Evolutionary conservation across 108 stramenopile genomes (phyloP), one percentile per base, ranked within the genome.

Genomic region (Epipyxis sp.): DNA sequence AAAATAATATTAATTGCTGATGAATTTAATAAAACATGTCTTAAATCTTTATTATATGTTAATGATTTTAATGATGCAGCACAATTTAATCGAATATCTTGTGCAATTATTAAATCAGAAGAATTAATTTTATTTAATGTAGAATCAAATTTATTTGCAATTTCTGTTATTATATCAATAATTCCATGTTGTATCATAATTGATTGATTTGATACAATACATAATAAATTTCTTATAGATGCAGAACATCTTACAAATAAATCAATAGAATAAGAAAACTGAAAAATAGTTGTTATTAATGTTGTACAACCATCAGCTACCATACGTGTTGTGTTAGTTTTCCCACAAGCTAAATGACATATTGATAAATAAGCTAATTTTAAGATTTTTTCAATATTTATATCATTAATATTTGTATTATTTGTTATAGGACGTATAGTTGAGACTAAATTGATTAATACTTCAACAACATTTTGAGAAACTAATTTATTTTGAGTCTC

Each of bases 341-440:
- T 74, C 3, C 71, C 71, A 74, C 13, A 35, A 6, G 71, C 71
- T 42, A 74, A 74, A 74, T 74, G 71, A 57, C 71, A 74, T 6
- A 74, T 37, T 3, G 71, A 13, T 6, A 13, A 13, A 74, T 43
- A 43, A 6, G 32, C 29, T 37, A 74, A 74, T 32, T 29, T 46
- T 10, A 10, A 6, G 25, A 57, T 74, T 32, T 74, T 57, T 37
- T 74, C 25, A n/a, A n/a, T n/a, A n/a, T n/a, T n/a, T n/a, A n/a
- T n/a, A n/a, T n/a, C n/a, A n/a, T n/a, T n/a, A n/a, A n/a, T n/a
- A n/a, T n/a, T n/a, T 30, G 40, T 42, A 10, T 74, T 57, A 10
- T 74, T 6, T 37, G 71, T 37, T 57, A 30, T 42, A 29, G n/a
- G 27, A n/a, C n/a, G n/a, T n/a, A n/a, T n/a, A n/a, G n/a, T n/a